Evolutionary conservation across 2,329 filamentous ascomycete genomes (phyloP).

Genomic region (Alternaria sp.): DNA sequence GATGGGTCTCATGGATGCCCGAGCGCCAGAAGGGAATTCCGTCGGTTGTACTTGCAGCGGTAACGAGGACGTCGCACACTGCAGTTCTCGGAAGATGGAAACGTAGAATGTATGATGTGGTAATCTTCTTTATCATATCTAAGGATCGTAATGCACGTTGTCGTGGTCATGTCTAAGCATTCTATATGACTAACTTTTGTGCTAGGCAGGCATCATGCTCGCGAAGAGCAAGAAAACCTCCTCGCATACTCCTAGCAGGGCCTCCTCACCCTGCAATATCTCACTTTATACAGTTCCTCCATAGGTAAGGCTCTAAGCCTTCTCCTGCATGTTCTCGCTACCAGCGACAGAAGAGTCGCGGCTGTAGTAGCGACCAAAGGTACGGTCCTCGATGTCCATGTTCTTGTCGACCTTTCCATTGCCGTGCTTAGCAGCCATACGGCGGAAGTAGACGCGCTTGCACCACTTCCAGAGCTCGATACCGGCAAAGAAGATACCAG

Average conservation of each 20-base stretch:
- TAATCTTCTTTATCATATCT: background rate
- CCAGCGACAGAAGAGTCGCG: background rate
- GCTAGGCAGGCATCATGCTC: background rate
- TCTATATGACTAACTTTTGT: constrained; percentile 4
- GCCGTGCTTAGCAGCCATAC: constrained; percentile 18
- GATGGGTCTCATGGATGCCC: background rate
- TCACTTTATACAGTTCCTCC: background rate
- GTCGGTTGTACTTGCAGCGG: background rate
- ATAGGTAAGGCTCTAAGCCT: background rate
- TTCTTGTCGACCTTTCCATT: constrained; percentile 17
- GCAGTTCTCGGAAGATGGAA: too few species aligned
- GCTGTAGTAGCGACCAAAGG: constrained; percentile 25
- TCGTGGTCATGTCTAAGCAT: background rate
- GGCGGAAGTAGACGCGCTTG: constrained; percentile 59
- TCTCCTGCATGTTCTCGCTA: constrained; percentile 1
- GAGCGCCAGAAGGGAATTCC: background rate
- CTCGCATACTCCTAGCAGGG: background rate
- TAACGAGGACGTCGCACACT: background rate
- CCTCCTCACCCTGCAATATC: background rate
- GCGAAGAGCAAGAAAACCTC: background rate
- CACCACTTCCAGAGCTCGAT: constrained; percentile 71
- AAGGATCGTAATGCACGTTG: background rate
- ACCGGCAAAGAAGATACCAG: constrained; percentile 67
- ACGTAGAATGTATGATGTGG: background rate
- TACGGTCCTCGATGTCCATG: constrained; percentile 25